Base-by-base conservation (phyloP, 73 alveolate genomes). In the Effrenium voratum region DNA sequence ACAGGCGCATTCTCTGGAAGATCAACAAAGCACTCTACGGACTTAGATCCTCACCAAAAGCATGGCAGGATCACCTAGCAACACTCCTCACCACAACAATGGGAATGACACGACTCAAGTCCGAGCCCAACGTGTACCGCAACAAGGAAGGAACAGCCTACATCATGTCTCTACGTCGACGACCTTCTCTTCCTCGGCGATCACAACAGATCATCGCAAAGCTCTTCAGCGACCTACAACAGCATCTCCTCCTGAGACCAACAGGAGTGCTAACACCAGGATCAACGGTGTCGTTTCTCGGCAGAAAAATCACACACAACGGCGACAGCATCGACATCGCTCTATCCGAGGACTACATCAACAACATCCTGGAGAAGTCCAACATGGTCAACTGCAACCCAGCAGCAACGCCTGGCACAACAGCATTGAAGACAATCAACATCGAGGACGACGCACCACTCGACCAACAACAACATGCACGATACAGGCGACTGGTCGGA, bases 71-170 rank as follows among this genome's bases (percentile, higher is more conserved):
- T 46, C 88, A 77, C 44, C 24, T 77, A 0, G 59, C 66, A 5
- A 77, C 38, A 40, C 32, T 12, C 88, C 43, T 46, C 80, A 68
- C 0, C 66, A 77, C 91, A 80, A 46, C 72, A 44, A 44, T 34
- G 32, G 38, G 24, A 0, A 19, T 28, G 60, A 38, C 32, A 0
- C 15, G 38, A 2, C 59, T 41, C 26, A 77, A 19, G 13, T 26
- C 66, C 19, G 88, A 77, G 43, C 88, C 88, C 28, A 77, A 77
- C 63, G 49, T 77, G 34, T 77, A 77, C 84, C 12, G 47, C 55
- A 73, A 34, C 47, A 41, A 19, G 3, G 38, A 44, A 43, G 28
- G 63, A 19, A 43, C 44, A 32, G 15, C 19, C 66, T 77, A 43
- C 63, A 45, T 77, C 66, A 36, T 77, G 57, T 60, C n/a, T 44